Conservation (phyloP, 192 early-diverging fungal species). For the Coemansia sp. region DNA sequence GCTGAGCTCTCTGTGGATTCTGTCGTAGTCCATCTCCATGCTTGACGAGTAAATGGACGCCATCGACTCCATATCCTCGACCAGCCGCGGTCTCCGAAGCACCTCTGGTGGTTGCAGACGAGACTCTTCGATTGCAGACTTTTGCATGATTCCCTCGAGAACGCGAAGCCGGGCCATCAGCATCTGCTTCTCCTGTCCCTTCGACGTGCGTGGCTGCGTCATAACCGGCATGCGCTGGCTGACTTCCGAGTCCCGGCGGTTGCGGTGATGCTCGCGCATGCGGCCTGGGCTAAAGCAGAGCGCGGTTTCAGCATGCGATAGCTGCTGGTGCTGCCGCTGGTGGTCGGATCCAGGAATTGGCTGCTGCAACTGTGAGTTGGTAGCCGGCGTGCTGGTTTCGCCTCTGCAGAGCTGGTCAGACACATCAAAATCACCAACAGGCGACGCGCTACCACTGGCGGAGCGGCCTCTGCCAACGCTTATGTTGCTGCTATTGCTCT, state of each 20-base stretch:
- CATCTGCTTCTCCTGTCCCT: conserved; percentile 26
- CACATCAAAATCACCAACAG: background rate
- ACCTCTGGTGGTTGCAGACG: conserved; percentile 39
- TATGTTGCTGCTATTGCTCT: background rate
- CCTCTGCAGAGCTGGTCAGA: conserved; percentile 1
- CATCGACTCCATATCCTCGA: conserved; percentile 34
- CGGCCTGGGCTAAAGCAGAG: conserved; percentile 35
- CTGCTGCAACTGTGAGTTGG: conserved; percentile 7
- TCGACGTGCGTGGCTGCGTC: background rate
- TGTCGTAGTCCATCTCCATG: conserved; percentile 43
- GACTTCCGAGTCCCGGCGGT: conserved; percentile 11
- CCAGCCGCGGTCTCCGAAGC: conserved; percentile 21
- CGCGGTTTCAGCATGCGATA: conserved; percentile 13
- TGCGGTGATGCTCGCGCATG: conserved; percentile 16
- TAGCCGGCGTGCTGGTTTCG: conserved; percentile 4
- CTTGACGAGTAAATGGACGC: conserved; percentile 44
- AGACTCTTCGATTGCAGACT: conserved; percentile 36
- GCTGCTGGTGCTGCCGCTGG: too few relatives aligned
- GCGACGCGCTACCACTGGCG: background rate
- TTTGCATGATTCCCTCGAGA: conserved; percentile 47
- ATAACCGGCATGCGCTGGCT: conserved; percentile 23
- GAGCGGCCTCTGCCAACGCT: too few relatives aligned
- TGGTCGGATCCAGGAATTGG: background rate
- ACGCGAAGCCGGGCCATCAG: conserved; percentile 39
- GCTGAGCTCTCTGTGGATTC: conserved; percentile 30